Conservation (phyloP, 1,284 basidiomycete genomes). For the Kalmanozyma brasiliensis region DNA sequence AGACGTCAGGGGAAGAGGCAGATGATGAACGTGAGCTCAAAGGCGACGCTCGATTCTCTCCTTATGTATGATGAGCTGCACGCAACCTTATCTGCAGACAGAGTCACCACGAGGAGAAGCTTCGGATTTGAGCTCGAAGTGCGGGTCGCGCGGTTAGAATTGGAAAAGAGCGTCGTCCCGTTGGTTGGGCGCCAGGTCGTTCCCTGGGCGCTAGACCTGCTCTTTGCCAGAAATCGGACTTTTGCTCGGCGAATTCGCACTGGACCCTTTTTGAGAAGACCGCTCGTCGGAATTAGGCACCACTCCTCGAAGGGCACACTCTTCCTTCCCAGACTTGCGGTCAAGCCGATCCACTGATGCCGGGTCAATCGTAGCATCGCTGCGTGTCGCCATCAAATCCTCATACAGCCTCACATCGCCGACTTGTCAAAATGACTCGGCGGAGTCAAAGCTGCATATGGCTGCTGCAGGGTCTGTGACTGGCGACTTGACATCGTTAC, state of each 20-base stretch:
- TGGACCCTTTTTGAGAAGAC: slow-evolving; percentile 7
- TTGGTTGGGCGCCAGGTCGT: slow-evolving; percentile 8
- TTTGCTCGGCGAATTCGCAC: slow-evolving; percentile 25
- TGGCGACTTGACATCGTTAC: too few relatives aligned
- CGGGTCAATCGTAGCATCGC: too few relatives aligned
- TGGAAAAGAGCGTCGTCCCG: slow-evolving; percentile 4
- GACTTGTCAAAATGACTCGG: too few relatives aligned
- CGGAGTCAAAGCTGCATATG: too few relatives aligned
- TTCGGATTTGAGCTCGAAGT: slow-evolving; percentile 15
- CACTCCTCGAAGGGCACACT: neutral
- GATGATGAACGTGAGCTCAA: too few relatives aligned
- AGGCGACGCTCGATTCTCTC: too few relatives aligned
- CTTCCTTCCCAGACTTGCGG: too few relatives aligned
- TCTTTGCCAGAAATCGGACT: slow-evolving; percentile 14
- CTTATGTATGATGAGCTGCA: slow-evolving; percentile 2
- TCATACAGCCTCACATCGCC: too few relatives aligned
- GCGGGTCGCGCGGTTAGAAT: slow-evolving; percentile 4
- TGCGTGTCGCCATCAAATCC: too few relatives aligned
- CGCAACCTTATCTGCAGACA: neutral
- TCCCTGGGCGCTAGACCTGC: slow-evolving; percentile 14
- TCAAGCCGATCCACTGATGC: too few relatives aligned
- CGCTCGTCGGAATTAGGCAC: slow-evolving; percentile 15
- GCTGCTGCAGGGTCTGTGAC: too few relatives aligned
- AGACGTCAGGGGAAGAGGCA: too few relatives aligned
- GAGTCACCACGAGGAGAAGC: neutral